Evolutionary conservation across 805 yeast genomes (phyloP), one percentile per base, ranked within the genome.

Genomic region (Yamadazyma sp.): DNA sequence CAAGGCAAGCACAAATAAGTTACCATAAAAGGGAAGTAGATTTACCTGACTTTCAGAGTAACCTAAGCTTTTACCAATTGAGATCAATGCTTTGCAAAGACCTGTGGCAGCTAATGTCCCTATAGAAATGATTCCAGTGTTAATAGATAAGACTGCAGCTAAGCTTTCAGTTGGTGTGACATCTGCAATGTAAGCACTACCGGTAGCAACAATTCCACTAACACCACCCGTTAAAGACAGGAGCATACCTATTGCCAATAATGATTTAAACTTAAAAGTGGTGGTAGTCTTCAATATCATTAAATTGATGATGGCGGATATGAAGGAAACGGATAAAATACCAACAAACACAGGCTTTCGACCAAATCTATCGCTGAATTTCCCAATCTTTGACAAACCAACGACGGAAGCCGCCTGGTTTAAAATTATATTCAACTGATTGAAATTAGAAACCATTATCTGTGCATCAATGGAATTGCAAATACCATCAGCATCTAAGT

Each of bases 391-490:
- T 9, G 38, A 13, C 33, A 35, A 18, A 28, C 33, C 33, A 6
- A 35, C 15, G 4, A 35, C 23, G 6, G 28, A 5, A 4, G 14
- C 20, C n/a, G 24, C 9, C n/a, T 23, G 11, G 18, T 16, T 24
- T 7, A 3, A 17, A 15, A 35, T 12, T 2, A 23, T 14, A 5
- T 9, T 7, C 14, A 15, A 20, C 20, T 35, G 38, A n/a, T 14
- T n/a, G 18, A 16, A 25, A 14, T 28, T 29, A 14, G 33, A 29
- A 11, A 35, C 38, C 8, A 35, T 5, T 4, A 35, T 19, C 21
- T 35, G 38, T 23, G 28, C 29, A 28, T 28, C 38, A 9, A 35
- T 7, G 10, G 27, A 3, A 15, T 23, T 21, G 23, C 38, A 35
- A 20, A 17, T 24, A 2, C 38, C 38, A 30, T 35, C 33, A 23